Percentiles rank a stretch among this genome's conserved stretches.
phyloP scores from a whole-genome alignment of 2,329 filamentous ascomycete genomes.

The Ploettnerulaceae sp. region DNA sequence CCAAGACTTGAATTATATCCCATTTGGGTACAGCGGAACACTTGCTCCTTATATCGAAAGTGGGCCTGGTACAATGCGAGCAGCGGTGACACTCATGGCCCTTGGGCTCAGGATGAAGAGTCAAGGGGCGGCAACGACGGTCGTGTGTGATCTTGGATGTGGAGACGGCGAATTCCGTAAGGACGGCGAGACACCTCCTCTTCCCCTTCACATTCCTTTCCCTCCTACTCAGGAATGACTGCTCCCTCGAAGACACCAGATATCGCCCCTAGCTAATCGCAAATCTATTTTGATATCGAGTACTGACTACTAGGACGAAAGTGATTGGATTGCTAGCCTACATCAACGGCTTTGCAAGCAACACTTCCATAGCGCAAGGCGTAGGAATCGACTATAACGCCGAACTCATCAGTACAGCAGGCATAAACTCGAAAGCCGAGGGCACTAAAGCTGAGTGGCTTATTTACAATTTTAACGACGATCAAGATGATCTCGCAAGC shows the following conservation, averaged over 20 bases:
- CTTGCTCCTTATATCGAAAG: slow-evolving; percentile 26
- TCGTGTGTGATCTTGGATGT: slow-evolving; percentile 25
- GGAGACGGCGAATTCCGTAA: slow-evolving; percentile 26
- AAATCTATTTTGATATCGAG: not conserved
- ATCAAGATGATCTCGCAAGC: slow-evolving; percentile 20
- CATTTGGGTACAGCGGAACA: slow-evolving; percentile 18
- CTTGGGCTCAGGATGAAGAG: slow-evolving; percentile 8
- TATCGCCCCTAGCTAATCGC: not conserved
- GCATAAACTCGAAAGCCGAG: slow-evolving; percentile 9
- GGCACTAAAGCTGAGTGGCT: slow-evolving; percentile 18
- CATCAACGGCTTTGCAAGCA: slow-evolving; percentile 11
- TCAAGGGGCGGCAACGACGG: slow-evolving; percentile 9
- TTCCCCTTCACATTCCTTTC: slow-evolving; percentile 1
- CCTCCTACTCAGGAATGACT: not conserved
- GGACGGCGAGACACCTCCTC: not conserved
- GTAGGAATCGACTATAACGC: slow-evolving; percentile 25
- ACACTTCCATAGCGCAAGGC: slow-evolving; percentile 10
- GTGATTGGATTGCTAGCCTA: slow-evolving; percentile 22
- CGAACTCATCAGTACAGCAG: slow-evolving; percentile 20
- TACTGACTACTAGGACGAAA: not conserved
- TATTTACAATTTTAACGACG: slow-evolving; percentile 25
- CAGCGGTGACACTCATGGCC: slow-evolving; percentile 24
- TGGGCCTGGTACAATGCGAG: slow-evolving; percentile 21
- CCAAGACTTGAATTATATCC: slow-evolving; percentile 28
- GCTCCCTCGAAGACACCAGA: not conserved